Percentiles rank a stretch among this genome's conserved stretches.
Conservation (phyloP, 441 rosid genomes). For the Gossypium gossypioides region DNA sequence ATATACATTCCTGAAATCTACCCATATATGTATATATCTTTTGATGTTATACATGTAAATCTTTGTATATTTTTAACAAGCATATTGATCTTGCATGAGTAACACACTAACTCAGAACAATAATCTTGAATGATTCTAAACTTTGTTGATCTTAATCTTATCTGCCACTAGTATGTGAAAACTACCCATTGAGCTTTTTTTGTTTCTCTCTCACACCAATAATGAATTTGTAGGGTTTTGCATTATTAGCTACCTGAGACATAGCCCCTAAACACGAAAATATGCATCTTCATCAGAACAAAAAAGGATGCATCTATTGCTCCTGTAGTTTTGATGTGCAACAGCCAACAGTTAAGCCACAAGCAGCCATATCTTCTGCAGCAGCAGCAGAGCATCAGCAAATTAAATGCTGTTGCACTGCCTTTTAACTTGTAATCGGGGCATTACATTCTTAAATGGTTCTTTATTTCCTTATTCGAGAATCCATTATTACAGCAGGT, state of each 20-base stretch:
- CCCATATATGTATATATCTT: background rate
- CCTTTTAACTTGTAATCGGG: background rate
- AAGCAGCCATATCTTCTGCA: constrained; percentile 10
- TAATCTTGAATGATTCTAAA: background rate
- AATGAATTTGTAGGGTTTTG: constrained; percentile 2
- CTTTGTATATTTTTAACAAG: background rate
- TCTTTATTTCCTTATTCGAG: background rate
- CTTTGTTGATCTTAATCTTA: background rate
- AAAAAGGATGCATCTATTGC: background rate
- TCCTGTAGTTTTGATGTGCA: background rate
- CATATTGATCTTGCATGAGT: background rate
- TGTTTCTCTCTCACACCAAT: background rate
- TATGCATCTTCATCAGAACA: background rate
- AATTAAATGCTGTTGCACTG: background rate
- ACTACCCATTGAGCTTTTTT: background rate
- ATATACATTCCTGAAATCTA: background rate
- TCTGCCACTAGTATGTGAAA: background rate
- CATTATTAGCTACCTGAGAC: background rate
- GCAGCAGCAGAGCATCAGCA: constrained; percentile 6
- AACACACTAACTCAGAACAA: background rate
- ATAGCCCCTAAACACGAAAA: background rate
- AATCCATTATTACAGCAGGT: background rate
- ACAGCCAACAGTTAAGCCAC: constrained; percentile 1
- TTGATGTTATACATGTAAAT: background rate
- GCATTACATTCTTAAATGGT: background rate